Base-by-base conservation (phyloP, 1,284 basidiomycete species). In the Cryptococcus sp. region DNA sequence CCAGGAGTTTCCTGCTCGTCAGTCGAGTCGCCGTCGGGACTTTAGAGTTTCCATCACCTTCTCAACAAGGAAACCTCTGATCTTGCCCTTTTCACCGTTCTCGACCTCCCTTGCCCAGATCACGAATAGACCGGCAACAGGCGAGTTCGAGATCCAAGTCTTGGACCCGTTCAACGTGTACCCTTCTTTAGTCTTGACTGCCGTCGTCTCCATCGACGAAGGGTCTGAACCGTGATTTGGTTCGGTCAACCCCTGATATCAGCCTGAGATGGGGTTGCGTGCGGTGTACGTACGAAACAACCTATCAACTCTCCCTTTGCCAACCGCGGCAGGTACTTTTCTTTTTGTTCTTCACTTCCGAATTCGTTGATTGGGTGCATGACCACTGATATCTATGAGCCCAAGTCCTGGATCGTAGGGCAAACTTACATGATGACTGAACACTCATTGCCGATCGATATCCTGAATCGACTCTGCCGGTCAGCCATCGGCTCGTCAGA, bases 281-380 rank as follows among this genome's bases (percentile, higher is more conserved):
- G 31, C 34, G 40, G 14, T 28, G 13, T 16, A 79, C 86, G 54
- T 64, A 91, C 91, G 70, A 98, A 98, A 69, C 91, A 94, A 21
- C 94, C 94, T 49, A 94, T 77, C 28, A 93, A 74, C 67, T 96
- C 88, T 46, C 91, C 93, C 64, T 83, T 86, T 3, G 91, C 88
- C 86, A 37, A 79, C 14, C 82, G 77, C 34, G 92, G 93, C 2
- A 98, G 80, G 67, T 87, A 98, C 69, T 87, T 88, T 64, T 91
- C 87, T 77, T 93, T 94, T 76, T 98, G 91, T 36, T 83, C 84
- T 24, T 91, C 85, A 0, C 84, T 84, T 1, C 94, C 93, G 71
- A 94, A 98, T 65, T 87, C 88, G 73, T 91, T 80, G 70, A 98
- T 97, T 3, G 94, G 91, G 68, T 94, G 90, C 93, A 98, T 98